Evolutionary conservation across 2,329 filamentous ascomycete genomes (phyloP).

Genomic region (Epichloe amarillans): DNA sequence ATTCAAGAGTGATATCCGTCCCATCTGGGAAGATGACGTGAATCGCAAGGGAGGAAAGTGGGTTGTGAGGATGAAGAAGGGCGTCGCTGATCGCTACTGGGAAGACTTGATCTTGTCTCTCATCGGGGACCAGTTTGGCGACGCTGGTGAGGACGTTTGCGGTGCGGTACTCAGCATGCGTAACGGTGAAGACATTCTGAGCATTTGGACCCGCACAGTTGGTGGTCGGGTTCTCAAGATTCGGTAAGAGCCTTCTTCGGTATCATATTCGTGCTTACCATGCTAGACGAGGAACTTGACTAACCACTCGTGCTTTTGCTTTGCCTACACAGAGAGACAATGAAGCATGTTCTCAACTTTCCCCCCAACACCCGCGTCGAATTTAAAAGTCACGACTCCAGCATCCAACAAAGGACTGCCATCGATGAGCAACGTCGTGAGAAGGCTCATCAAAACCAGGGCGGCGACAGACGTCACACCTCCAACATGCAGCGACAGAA

Average conservation of each 20-base stretch:
- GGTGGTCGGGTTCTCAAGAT: slow-evolving; percentile 93
- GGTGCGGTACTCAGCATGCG: slow-evolving; percentile 88
- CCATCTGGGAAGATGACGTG: slow-evolving; percentile 97
- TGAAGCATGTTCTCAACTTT: slow-evolving; percentile 79
- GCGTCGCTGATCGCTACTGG: slow-evolving; percentile 92
- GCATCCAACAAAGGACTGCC: slow-evolving; percentile 79
- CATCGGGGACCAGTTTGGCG: slow-evolving; percentile 85
- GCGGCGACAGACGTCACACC: slow-evolving; percentile 25
- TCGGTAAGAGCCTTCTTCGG: slow-evolving; percentile 45
- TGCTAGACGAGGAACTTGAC: neutral
- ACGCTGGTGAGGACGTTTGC: slow-evolving; percentile 87
- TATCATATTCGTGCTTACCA: neutral
- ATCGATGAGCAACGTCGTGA: slow-evolving; percentile 88
- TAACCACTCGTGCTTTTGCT: neutral
- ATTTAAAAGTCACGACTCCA: slow-evolving; percentile 94
- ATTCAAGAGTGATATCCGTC: slow-evolving; percentile 90
- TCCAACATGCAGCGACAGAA: slow-evolving; percentile 19
- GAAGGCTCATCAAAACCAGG: slow-evolving; percentile 45
- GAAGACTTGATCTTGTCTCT: slow-evolving; percentile 85
- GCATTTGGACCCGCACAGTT: slow-evolving; percentile 92
- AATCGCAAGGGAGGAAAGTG: slow-evolving; percentile 96
- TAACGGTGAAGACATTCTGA: slow-evolving; percentile 92
- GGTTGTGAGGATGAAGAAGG: slow-evolving; percentile 95
- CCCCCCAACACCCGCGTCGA: slow-evolving; percentile 86
- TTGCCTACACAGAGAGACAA: slow-evolving; percentile 57